phyloP scores from a whole-genome alignment of 768 basidiomycete species.

The Lactarius evosmus region DNA sequence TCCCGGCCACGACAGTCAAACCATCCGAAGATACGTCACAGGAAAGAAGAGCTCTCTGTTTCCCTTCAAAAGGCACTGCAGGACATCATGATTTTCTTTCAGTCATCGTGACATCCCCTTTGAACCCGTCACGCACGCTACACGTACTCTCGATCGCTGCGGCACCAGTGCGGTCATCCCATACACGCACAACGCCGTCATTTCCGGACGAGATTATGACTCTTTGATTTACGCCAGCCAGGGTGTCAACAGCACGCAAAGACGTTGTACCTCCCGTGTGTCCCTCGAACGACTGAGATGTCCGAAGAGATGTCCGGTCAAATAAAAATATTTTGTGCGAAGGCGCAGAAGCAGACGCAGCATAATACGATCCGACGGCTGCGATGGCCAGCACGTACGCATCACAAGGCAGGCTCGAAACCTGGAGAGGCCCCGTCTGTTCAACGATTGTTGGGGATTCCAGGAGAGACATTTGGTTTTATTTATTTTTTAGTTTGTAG shows the following conservation, averaged over 20 bases:
- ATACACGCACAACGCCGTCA: constrained; percentile 68
- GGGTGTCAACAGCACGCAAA: constrained; percentile 43
- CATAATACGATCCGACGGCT: constrained; percentile 46
- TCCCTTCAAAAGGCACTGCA: constrained; percentile 50
- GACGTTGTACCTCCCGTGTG: constrained; percentile 58
- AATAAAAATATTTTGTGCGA: constrained; percentile 63
- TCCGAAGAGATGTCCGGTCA: constrained; percentile 54
- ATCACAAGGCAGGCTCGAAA: constrained; percentile 38
- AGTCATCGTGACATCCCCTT: constrained; percentile 37
- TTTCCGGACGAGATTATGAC: constrained; percentile 63
- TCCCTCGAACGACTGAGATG: constrained; percentile 48
- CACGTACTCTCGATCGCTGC: constrained; percentile 59
- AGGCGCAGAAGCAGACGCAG: constrained; percentile 61
- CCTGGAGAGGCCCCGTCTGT: constrained; percentile 32
- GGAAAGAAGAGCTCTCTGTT: constrained; percentile 49
- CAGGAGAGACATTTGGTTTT: constrained; percentile 35
- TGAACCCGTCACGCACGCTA: not conserved
- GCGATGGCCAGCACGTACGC: constrained; percentile 64
- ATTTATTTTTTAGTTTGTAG: constrained; percentile 6
- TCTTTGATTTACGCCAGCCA: constrained; percentile 43
- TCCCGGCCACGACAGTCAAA: constrained; percentile 73
- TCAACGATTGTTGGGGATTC: constrained; percentile 33
- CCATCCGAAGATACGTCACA: constrained; percentile 73
- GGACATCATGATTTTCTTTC: constrained; percentile 31
- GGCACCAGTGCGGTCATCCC: constrained; percentile 63